Evolutionary conservation across 139 green algal genomes (phyloP), one percentile per base, ranked within the genome.

Genomic region (Closterium sp.): DNA sequence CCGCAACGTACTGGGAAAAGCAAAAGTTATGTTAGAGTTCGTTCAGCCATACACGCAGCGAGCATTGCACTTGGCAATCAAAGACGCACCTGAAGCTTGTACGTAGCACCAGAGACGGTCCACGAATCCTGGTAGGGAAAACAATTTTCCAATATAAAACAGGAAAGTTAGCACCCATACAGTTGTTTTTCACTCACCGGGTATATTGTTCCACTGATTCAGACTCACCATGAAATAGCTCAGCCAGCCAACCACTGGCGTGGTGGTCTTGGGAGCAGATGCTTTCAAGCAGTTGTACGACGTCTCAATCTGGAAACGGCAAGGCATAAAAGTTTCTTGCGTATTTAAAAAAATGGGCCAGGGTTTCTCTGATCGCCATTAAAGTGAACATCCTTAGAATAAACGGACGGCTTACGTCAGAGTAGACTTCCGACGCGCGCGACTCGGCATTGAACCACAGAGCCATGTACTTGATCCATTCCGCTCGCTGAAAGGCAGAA

Each of bases 391-490:
- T 11, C 87, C 29, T 7, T 2, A 19, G 73, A 22, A 87, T 31
- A 86, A 9, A 86, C 9, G 27, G n/a, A 87, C 0, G 0, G 34
- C 91, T 91, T 91, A 87, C 38, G 45, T 89, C 50, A 62, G 84
- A 79, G 50, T 91, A 94, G 87, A 91, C 79, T 17, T 31, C 79
- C 7, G 89, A 92, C 28, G 93, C 93, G 21, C 88, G 24, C 34
- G 87, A 27, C 84, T 95, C 93, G 70, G 85, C 89, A 32, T 95
- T 93, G 88, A 93, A 95, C 70, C 93, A 95, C 28, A 93, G 31
- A 28, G 86, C 90, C 24, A 95, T 13, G 89, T 90, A 95, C 86
- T 95, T 95, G 90, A 95, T 89, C 86, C 89, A 93, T 50, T 95
- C 93, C 11, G 90, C 62, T 0, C 93, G 86, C 62, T 94, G 89